Evolutionary conservation across 768 basidiomycete genomes (phyloP), one percentile per base, ranked within the genome.

Genomic region (Guyanaporus albipodus): DNA sequence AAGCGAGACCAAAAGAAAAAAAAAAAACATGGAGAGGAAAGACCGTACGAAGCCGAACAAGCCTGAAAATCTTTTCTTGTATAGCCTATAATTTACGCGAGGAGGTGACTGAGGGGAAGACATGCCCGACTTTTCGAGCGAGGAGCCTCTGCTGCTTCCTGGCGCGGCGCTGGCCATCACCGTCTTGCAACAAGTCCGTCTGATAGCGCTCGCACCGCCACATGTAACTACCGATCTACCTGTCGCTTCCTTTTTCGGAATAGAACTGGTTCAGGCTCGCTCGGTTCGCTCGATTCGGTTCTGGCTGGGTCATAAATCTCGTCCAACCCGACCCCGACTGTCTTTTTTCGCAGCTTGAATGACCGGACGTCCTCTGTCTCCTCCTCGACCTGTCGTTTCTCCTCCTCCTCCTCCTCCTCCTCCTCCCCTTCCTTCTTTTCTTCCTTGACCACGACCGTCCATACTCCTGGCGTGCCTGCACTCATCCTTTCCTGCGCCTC

Each of bases 301-400:
- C 18, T 57, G 1, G 81, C 84, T 4, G 87, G 87, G 62, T 95
- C 91, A 54, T 88, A 94, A 23, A 88, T 78, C 55, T 90, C 85
- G 11, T 85, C 89, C 10, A 89, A 70, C 7, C 85, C 87, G 0
- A 72, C 65, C 1, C 64, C 67, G 35, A 78, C 61, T 0, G 73
- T 80, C 69, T 81, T 84, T 71, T 79, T 83, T 51, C 80, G 73
- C 49, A 90, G 59, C 64, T 85, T 87, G 71, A 81, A 90, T 23
- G 70, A 65, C 4, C 83, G 77, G 9, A 66, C 63, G 34, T 72
- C 72, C 17, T 73, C 73, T 44, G 83, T 80, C 32, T 82, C 83
- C 29, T 72, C 74, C 23, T 35, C 61, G 18, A 62, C 58, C 45
- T 21, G n/a, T 64, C 46, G 72, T 67, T 54, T 70, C 52, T 52